Conservation (phyloP, 1,284 basidiomycete species). For the Malassezia cuniculi region DNA sequence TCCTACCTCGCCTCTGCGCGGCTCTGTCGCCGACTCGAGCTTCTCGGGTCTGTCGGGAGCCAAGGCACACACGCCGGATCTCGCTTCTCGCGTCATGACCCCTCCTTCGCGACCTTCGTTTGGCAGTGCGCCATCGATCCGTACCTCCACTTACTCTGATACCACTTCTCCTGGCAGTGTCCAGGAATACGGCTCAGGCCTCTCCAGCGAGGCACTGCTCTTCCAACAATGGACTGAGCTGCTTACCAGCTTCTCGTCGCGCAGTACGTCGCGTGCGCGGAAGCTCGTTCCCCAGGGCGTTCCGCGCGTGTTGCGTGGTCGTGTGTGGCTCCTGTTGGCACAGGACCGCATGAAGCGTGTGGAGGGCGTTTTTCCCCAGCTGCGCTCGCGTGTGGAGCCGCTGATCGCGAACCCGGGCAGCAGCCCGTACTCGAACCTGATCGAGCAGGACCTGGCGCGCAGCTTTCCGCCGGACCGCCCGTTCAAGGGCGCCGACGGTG, state of each 20-base stretch:
- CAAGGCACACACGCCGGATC: no score
- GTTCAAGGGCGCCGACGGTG: constrained; percentile 26
- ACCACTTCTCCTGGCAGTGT: no score
- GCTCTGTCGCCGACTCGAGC: no score
- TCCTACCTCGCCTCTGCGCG: no score
- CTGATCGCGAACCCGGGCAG: constrained; percentile 27
- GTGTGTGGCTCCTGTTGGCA: constrained; percentile 40
- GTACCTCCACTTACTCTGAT: no score
- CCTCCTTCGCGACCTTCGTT: no score
- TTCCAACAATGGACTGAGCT: constrained; percentile 28
- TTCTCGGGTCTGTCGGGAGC: no score
- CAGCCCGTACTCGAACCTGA: constrained; percentile 29
- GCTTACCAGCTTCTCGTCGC: constrained; percentile 48
- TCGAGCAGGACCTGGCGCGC: constrained; percentile 41
- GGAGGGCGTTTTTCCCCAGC: constrained; percentile 34
- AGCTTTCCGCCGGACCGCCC: constrained; percentile 31
- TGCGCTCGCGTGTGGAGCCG: constrained; percentile 27
- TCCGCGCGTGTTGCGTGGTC: constrained; percentile 48
- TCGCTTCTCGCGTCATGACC: no score
- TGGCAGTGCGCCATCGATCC: no score
- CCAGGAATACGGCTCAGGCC: no score
- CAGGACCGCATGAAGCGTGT: constrained; percentile 25
- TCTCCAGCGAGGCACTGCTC: constrained; percentile 56
- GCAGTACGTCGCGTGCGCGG: constrained; percentile 65
- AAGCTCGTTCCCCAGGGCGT: constrained; percentile 66